Evolutionary conservation across 2,329 filamentous ascomycete species (phyloP).

Genomic region (Exophiala spinifera): DNA sequence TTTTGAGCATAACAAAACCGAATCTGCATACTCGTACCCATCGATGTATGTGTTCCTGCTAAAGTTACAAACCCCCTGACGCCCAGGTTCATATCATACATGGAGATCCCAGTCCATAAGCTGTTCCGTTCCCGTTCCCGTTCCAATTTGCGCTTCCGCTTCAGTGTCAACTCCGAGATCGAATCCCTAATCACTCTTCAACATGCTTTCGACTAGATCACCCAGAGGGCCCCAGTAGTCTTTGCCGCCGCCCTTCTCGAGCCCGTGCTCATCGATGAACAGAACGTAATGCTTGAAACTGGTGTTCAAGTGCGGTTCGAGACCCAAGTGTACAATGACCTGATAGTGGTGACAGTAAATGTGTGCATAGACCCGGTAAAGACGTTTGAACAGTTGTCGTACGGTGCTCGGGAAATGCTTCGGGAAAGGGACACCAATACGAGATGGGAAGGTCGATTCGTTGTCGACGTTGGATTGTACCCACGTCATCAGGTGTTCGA

Average conservation of each 20-base stretch:
- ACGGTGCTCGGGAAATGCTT: slow-evolving; percentile 86
- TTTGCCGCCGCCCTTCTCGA: slow-evolving; percentile 73
- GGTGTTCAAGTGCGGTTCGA: slow-evolving; percentile 96
- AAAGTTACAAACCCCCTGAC: too few species aligned
- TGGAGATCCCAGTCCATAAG: not conserved
- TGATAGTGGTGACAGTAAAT: slow-evolving; percentile 99
- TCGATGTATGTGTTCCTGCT: too few species aligned
- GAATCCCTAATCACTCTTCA: slow-evolving; percentile 71
- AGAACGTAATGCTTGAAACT: slow-evolving; percentile 99
- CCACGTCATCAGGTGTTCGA: slow-evolving; percentile 97
- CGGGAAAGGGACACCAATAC: slow-evolving; percentile 90
- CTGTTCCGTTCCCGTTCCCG: not conserved
- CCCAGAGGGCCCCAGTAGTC: slow-evolving; percentile 97
- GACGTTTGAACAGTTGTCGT: slow-evolving; percentile 95
- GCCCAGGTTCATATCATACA: too few species aligned
- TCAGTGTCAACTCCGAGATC: slow-evolving; percentile 30
- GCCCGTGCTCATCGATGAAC: slow-evolving; percentile 92
- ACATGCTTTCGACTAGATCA: slow-evolving; percentile 95
- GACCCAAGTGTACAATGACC: slow-evolving; percentile 87
- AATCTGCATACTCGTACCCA: too few species aligned
- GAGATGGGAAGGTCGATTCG: slow-evolving; percentile 88
- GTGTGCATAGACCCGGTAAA: slow-evolving; percentile 97
- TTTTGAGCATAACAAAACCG: too few species aligned
- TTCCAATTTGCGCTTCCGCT: too few species aligned
- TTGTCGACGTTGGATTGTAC: slow-evolving; percentile 95